phyloP scores from a whole-genome alignment of 2,329 filamentous ascomycete genomes.

The Paecilomyces sp. region DNA sequence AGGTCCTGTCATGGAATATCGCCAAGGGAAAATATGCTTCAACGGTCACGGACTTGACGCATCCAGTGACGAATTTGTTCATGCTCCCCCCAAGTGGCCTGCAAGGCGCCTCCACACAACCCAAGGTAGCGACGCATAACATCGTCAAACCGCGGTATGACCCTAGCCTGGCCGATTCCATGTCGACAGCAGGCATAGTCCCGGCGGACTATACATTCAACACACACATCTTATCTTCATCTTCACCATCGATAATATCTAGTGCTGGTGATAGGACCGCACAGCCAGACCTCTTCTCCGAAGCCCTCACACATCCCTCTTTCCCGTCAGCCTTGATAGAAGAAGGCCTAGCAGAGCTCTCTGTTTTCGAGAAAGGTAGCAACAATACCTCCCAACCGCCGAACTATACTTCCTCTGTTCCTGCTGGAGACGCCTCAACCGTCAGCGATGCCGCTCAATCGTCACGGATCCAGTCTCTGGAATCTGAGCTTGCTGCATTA shows the following conservation, averaged over 20 bases:
- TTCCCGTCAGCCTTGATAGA: conserved; percentile 33
- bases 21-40: conserved; percentile 61
- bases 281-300: conserved; percentile 21
- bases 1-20: conserved; percentile 74
- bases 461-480: conserved; percentile 23
- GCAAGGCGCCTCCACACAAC: conserved; percentile 21
- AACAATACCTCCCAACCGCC: background rate
- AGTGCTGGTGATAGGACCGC: conserved; percentile 3
- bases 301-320: conserved; percentile 30
- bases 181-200: conserved; percentile 26
- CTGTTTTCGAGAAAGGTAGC: conserved; percentile 13
- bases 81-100: conserved; percentile 59
- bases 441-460: conserved; percentile 11
- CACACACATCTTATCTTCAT: conserved; percentile 25
- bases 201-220: conserved; percentile 37
- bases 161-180: conserved; percentile 28
- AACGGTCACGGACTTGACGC: conserved; percentile 65
- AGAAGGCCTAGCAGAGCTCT: conserved; percentile 34
- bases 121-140: conserved; percentile 47
- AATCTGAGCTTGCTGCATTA: conserved; percentile 32
- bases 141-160: conserved; percentile 68
- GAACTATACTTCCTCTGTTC: background rate
- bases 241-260: conserved; percentile 5
- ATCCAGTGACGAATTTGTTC: conserved; percentile 73
- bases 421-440: background rate